Base-by-base conservation (phyloP, 768 basidiomycete species). In the Hydnum rufescens region DNA sequence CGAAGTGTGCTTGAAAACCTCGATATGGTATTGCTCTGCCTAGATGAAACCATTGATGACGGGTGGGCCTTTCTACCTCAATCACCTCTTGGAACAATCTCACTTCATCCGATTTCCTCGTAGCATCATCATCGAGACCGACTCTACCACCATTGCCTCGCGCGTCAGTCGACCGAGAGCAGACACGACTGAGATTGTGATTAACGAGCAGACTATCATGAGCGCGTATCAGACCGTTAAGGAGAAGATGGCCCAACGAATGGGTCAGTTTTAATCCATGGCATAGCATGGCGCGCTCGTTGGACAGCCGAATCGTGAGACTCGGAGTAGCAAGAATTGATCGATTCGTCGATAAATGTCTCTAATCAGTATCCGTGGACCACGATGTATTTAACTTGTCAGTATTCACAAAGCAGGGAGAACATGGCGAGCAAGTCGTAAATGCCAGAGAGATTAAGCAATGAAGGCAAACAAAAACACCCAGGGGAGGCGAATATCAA, bases 21-120 rank as follows among this genome's bases (percentile, higher is more conserved):
- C 47, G 95, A 97, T 66, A 61, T 97, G 52, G 86, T 95, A 5
- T 64, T 97, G 50, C 68, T 99, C 23, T 92, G 90, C 60, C 68
- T 96, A 49, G 95, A 97, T 66, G 95, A 99, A 70, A 93, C 89
- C 2, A 79, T 97, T 54, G 95, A 99, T 65, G 90, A 99, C 62
- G 95, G 95, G 93, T 96, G 64, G 59, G 79, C 71, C 16, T 28
- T 13, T 13, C 26, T 8, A 13, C 13, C 25, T 26, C 13, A 13
- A 13, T 47, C 13, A 13, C 26, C 26, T 28, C 44, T 13, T 28
- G n/a, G 34, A 39, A 8, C 34, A 8, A 8, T 28, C 44, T 47
- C 26, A 8, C 44, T 25, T 39, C 8, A 47, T 13, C 44, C 26
- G 13, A 16, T 25, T 25, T 13, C 26, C 44, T 13, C 44, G 44